These are phyloP conservation scores for Xylaria intraflava DNA, from an alignment of 495 filamentous ascomycete species.

Conservation along the genomic window DNA sequence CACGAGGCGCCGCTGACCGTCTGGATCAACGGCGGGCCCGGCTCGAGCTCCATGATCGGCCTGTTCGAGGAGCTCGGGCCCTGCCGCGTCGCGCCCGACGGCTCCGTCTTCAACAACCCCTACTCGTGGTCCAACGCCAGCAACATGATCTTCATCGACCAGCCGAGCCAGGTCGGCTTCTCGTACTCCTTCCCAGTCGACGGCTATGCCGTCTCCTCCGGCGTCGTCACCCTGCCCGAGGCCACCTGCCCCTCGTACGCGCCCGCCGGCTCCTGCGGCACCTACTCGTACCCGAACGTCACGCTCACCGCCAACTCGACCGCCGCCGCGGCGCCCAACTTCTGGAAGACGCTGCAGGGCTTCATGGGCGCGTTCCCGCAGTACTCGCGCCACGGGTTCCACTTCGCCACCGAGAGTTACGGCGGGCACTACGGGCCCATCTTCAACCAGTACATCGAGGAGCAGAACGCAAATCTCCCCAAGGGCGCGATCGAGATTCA, in stretches of 20 bases:
- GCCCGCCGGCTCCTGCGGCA: constrained; percentile 41
- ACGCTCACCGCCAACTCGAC: constrained; percentile 50
- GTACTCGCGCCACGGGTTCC: constrained; percentile 49
- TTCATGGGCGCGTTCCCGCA: constrained; percentile 60
- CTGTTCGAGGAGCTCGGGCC: constrained; percentile 58
- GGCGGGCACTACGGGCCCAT: constrained; percentile 63
- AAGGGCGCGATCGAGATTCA: constrained; percentile 45
- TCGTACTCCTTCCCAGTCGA: constrained; percentile 52
- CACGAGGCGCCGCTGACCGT: constrained; percentile 51
- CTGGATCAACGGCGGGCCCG: constrained; percentile 58
- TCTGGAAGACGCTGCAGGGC: constrained; percentile 55
- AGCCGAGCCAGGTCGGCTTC: constrained; percentile 54
- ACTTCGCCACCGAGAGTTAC: constrained; percentile 56
- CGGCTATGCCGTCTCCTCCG: constrained; percentile 34
- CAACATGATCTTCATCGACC: constrained; percentile 58
- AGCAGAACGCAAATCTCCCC: constrained; percentile 54
- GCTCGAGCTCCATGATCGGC: constrained; percentile 55
- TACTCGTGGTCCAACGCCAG: constrained; percentile 53
- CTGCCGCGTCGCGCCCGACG: constrained; percentile 48
- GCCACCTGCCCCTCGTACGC: constrained; percentile 51
- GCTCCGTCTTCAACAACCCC: constrained; percentile 46
- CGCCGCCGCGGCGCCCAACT: constrained; percentile 47
- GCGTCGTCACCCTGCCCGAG: constrained; percentile 36
- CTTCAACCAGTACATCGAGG: constrained; percentile 58
- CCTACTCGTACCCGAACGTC: constrained; percentile 46